phyloP scores from a whole-genome alignment of 495 filamentous ascomycete species.

The Hyaloscypha variabilis region DNA sequence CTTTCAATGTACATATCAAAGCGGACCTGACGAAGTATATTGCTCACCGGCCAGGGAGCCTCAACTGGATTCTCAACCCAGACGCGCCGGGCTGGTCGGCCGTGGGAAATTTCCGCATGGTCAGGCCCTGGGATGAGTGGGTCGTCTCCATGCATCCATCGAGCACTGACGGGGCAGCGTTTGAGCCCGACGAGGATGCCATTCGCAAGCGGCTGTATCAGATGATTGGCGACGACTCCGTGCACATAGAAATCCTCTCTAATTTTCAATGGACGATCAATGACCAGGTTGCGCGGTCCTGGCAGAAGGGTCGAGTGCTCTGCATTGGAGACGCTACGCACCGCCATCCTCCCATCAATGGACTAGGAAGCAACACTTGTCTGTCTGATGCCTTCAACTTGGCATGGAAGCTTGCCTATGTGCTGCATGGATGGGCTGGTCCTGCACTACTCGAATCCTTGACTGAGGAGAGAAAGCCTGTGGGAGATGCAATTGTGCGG shows the following conservation, averaged over 20 bases:
- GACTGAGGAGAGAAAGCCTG: constrained; percentile 43
- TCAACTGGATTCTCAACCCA: constrained; percentile 52
- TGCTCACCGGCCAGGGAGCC: constrained; percentile 50
- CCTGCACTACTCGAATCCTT: constrained; percentile 34
- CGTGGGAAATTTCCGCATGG: constrained; percentile 42
- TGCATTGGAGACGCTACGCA: constrained; percentile 49
- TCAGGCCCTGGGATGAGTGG: constrained; percentile 47
- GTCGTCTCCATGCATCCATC: constrained; percentile 39
- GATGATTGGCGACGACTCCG: constrained; percentile 52
- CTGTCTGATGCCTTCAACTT: constrained; percentile 52
- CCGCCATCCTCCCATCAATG: constrained; percentile 49
- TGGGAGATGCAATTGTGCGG: constrained; percentile 41
- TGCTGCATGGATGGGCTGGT: constrained; percentile 34
- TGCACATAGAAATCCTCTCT: constrained; percentile 37
- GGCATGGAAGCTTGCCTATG: constrained; percentile 48
- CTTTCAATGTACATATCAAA: constrained; percentile 52
- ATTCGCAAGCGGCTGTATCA: constrained; percentile 39
- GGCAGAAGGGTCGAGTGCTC: constrained; percentile 44
- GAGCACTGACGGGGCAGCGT: constrained; percentile 22
- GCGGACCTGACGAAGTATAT: constrained; percentile 55
- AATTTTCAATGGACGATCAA: constrained; percentile 46
- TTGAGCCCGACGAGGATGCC: background rate
- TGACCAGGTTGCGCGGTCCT: constrained; percentile 44
- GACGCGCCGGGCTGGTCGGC: constrained; percentile 41
- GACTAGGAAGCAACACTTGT: constrained; percentile 50